Base-by-base conservation (phyloP, 192 early-diverging fungal species). In the Jimgerdemannia flammicorona region DNA sequence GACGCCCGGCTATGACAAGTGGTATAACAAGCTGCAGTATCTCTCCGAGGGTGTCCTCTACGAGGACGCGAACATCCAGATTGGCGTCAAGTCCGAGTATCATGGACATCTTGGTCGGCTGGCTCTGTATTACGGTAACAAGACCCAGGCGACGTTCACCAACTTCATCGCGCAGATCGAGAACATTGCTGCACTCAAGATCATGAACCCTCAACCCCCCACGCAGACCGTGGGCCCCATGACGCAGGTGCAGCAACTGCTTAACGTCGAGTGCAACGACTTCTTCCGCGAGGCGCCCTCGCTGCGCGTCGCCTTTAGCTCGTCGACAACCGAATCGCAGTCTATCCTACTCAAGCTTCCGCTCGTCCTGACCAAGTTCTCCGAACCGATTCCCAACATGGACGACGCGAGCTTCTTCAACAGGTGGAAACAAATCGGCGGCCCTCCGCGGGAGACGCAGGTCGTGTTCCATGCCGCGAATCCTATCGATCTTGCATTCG, bases 401-500 rank as follows among this genome's bases (percentile, higher is more conserved):
- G 75, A 90, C 39, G 87, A 92, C 4, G 43, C 76, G 7, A 94
- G 95, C 75, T 99, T 97, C 79, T 96, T 99, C 75, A 79, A 84
- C 10, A 86, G 98, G 19, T 99, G 98, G 98, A 92, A 92, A 79
- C 97, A 99, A 84, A 93, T 99, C 81, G 96, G 96, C 40, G 96
- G 94, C 0, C 80, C 94, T 2, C 91, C 90, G 3, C 86, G 95
- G 39, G 97, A 99, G 76, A 84, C 83, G 19, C 95, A 97, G 82
- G 83, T 80, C 29, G 86, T 96, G n/a, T 91, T 91, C 74, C 81
- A 84, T 49, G 18, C 72, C 67, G 72, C n/a, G 29, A 75, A 84
- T 41, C 77, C 84, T 7, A 85, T 89, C 9, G 83, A 91, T 49
- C 18, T 88, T 19, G 83, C 87, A 20, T 82, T 81, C 72, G 81